Percentiles rank a stretch among this genome's conserved stretches.
Conservation (phyloP, 129 eudicot species). For the Tanacetum coccineum region DNA sequence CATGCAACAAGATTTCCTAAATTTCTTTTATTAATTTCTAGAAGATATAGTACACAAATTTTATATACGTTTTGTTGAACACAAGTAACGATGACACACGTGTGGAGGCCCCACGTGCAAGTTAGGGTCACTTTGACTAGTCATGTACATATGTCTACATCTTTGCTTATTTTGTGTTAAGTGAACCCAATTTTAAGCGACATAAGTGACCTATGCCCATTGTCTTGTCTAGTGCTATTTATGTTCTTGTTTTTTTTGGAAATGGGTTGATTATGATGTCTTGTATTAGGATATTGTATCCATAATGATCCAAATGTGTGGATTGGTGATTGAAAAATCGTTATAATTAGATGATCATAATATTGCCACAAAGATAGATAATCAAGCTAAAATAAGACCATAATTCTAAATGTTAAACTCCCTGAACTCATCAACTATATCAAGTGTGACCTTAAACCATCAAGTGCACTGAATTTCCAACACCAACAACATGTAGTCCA, state of each 20-base stretch:
- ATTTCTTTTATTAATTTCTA: background rate
- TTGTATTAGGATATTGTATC: background rate
- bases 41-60: slow-evolving; percentile 13
- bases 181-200: slow-evolving; percentile 35
- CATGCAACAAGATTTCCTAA: slow-evolving; percentile 26
- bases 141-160: slow-evolving; percentile 3
- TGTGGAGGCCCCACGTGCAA: slow-evolving; percentile 38
- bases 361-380: too few species aligned
- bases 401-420: too few species aligned
- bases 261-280: slow-evolving; percentile 20
- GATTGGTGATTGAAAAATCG: background rate
- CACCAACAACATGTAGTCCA: too few species aligned
- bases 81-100: slow-evolving; percentile 25
- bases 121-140: slow-evolving; percentile 24
- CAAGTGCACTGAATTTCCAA: too few species aligned
- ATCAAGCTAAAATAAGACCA: too few species aligned
- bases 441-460: too few species aligned
- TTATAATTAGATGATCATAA: background rate
- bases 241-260: slow-evolving; percentile 2
- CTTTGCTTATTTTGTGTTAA: slow-evolving; percentile 35
- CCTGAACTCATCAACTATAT: too few species aligned
- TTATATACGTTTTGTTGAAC: slow-evolving; percentile 19
- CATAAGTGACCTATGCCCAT: slow-evolving; percentile 31
- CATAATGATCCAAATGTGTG: slow-evolving; percentile 1
- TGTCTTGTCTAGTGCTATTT: slow-evolving; percentile 28